These are phyloP conservation scores for Botrytis fragariae DNA, from an alignment of 2,329 filamentous ascomycete species.

Conservation along the genomic window DNA sequence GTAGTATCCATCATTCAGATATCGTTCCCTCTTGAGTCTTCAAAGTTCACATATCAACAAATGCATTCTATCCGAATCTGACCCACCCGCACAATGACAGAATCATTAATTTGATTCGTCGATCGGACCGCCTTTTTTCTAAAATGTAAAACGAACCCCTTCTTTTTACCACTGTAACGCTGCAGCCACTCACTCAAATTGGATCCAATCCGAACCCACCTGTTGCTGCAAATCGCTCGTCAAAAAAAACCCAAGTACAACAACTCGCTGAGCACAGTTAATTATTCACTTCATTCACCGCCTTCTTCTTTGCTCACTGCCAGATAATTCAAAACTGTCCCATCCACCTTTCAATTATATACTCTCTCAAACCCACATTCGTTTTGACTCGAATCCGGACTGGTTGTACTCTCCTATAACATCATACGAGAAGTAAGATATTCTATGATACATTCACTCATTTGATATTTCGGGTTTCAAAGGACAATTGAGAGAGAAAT, in stretches of 20 bases:
- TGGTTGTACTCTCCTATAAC: conserved; percentile 9
- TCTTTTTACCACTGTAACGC: not conserved
- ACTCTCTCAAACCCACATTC: conserved; percentile 18
- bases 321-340: conserved; percentile 14
- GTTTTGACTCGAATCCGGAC: conserved; percentile 14
- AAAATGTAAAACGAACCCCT: conserved; percentile 18
- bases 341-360: conserved; percentile 14
- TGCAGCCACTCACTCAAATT: conserved; percentile 13
- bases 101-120: conserved; percentile 12
- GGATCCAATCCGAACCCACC: conserved; percentile 7
- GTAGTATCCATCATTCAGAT: not conserved
- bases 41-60: not conserved
- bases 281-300: conserved; percentile 10
- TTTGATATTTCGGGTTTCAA: conserved; percentile 12
- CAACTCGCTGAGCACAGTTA: not conserved
- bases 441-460: conserved; percentile 19
- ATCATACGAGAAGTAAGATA: not conserved
- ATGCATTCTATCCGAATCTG: not conserved
- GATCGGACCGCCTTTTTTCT: conserved; percentile 4
- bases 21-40: not conserved
- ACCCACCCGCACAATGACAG: conserved; percentile 10
- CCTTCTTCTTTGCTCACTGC: conserved; percentile 12
- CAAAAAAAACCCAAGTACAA: not conserved
- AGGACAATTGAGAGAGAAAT: conserved; percentile 19
- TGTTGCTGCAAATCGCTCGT: conserved; percentile 14